Evolutionary conservation across 2,329 filamentous ascomycete species (phyloP).

Genomic region (Delphinella strobiligena): DNA sequence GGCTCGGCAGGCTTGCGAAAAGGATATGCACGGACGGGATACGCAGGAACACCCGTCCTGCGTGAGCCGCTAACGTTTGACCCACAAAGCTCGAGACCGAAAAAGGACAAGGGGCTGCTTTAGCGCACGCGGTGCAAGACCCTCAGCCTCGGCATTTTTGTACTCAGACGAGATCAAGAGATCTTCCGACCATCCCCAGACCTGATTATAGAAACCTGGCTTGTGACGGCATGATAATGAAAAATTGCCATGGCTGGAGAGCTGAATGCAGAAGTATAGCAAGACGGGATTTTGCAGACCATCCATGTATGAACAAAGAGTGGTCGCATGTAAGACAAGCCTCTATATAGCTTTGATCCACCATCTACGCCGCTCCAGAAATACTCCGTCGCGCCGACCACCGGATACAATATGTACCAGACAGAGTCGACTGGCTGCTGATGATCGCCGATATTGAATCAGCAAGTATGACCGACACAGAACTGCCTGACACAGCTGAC

Average conservation of each 20-base stretch:
- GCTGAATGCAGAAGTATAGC: too few relatives aligned
- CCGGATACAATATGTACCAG: not conserved
- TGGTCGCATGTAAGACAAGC: too few relatives aligned
- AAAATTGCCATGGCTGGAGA: not conserved
- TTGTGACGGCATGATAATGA: not conserved
- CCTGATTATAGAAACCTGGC: not conserved
- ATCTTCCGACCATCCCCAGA: not conserved
- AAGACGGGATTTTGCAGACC: too few relatives aligned
- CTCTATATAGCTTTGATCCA: too few relatives aligned
- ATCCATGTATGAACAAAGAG: too few relatives aligned
- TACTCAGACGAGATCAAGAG: not conserved
- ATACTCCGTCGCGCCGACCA: not conserved
- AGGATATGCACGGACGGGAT: slow-evolving; percentile 1
- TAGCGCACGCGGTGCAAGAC: slow-evolving; percentile 3
- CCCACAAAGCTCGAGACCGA: slow-evolving; percentile 8
- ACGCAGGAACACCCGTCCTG: slow-evolving; percentile 8
- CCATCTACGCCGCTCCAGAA: too few relatives aligned
- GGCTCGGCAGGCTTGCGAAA: slow-evolving; percentile 5
- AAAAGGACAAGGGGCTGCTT: slow-evolving; percentile 6
- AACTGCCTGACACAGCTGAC: not conserved
- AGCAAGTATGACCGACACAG: not conserved
- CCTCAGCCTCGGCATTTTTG: not conserved
- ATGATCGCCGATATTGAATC: not conserved
- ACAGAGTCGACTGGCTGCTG: not conserved
- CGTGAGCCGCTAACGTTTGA: slow-evolving; percentile 7